Base-by-base conservation (phyloP, 2,329 filamentous ascomycete species). In the Pleoardoris graminearum region DNA sequence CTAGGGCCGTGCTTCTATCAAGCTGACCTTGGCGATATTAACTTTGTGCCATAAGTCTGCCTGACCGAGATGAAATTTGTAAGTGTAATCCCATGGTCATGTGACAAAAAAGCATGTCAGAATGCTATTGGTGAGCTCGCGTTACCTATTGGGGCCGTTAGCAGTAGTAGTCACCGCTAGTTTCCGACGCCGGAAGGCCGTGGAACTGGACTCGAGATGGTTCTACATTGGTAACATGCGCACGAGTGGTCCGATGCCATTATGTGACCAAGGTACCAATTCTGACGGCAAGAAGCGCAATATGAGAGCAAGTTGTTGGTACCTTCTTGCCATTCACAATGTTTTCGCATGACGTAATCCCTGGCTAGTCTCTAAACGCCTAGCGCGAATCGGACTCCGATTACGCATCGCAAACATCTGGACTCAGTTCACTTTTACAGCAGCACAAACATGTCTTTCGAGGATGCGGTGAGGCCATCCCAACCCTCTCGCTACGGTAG, bases 401-500 rank as follows among this genome's bases (percentile, higher is more conserved):
- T 27, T 35, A 36, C 30, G 30, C 30, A 35, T 46, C 30, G 19
- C 43, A 25, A 25, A 48, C 45, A 39, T 48, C 41, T 22, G 35
- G 30, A 19, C 36, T 41, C 23, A 48, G 29, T 29, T 48, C 27
- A 21, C 33, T 16, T 27, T 14, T 35, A 6, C 14, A 23, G 12
- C 36, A 21, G 12, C 36, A 21, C 46, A 29, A 53, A 42, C 16
- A 62, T 61, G 60, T 57, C 58, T 35, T 55, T 58, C 39, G 56
- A 61, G 17, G 60, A 60, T 51, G 55, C 37, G 39, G 55, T 43
- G 48, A 55, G 58, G 29, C 51, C 53, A 11, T 53, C 25, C 35
- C 44, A 36, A 25, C 12, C 19, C 23, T n/a, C 36, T 25, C 61
- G 59, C 27, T 73, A 70, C 27, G 53, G 62, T 32, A 60, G 60